Conservation (phyloP, 225 moss, liverwort and hornwort species). For the Neckera pumila region DNA sequence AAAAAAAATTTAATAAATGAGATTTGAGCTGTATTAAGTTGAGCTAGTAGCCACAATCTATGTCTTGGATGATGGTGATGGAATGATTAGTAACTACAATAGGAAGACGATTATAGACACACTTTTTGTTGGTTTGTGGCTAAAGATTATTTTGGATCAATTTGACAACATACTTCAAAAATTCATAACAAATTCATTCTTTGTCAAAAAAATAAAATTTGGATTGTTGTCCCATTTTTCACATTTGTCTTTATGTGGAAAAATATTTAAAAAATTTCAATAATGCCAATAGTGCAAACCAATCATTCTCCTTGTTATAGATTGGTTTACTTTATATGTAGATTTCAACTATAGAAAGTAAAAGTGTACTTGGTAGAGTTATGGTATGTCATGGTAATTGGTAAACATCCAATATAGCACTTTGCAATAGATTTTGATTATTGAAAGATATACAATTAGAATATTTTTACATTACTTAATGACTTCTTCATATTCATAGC, state of each 20-base stretch:
- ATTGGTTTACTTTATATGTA: neutral
- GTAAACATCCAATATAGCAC: neutral
- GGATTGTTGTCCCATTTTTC: fast-evolving
- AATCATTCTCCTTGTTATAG: neutral
- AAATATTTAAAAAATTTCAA: neutral
- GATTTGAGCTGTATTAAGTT: neutral
- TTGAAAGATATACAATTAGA: neutral
- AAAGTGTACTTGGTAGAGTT: neutral
- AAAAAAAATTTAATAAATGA: neutral
- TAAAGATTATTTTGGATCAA: neutral
- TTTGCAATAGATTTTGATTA: neutral
- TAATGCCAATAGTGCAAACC: no score
- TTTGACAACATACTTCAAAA: neutral
- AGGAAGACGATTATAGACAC: neutral
- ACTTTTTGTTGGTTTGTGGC: neutral
- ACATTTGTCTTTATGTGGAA: neutral
- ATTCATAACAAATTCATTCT: neutral
- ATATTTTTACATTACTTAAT: neutral
- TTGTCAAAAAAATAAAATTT: neutral
- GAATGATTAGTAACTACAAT: no score
- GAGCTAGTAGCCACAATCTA: neutral
- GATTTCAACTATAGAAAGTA: neutral
- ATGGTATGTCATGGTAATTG: neutral
- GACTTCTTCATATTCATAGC: neutral
- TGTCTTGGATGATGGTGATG: no score